Percentiles rank a stretch among this genome's conserved stretches.
These are phyloP conservation scores for Colletotrichum coccodes DNA, from an alignment of 2,329 filamentous ascomycete genomes.

Conservation along the genomic window DNA sequence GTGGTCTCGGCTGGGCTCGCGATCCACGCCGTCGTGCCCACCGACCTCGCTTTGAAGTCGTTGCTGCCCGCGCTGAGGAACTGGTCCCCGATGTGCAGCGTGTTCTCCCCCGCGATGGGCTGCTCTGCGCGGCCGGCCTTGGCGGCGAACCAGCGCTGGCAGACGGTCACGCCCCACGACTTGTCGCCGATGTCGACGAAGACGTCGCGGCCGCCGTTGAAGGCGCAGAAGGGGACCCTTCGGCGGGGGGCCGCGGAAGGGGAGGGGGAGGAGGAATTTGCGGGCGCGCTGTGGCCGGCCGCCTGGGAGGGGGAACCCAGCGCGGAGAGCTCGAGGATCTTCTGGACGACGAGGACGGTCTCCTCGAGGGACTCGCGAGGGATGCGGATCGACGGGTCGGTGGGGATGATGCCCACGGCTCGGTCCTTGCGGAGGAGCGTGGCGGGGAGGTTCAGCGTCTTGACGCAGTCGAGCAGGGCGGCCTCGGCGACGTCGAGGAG, in stretches of 20 bases:
- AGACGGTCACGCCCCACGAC: conserved; percentile 92
- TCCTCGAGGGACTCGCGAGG: conserved; percentile 92
- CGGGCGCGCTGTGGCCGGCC: conserved; percentile 32
- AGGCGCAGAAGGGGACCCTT: conserved; percentile 89
- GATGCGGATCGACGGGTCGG: conserved; percentile 71
- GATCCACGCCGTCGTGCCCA: conserved; percentile 97
- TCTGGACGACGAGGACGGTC: conserved; percentile 93
- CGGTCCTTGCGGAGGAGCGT: conserved; percentile 87
- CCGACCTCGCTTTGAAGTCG: conserved; percentile 93
- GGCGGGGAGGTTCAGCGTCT: conserved; percentile 82
- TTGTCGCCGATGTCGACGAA: conserved; percentile 99
- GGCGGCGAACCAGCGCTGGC: conserved; percentile 85
- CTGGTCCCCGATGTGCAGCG: conserved; percentile 95
- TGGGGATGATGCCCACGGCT: conserved; percentile 82
- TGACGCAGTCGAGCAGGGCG: conserved; percentile 83
- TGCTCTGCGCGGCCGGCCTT: conserved; percentile 57
- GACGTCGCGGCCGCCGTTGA: conserved; percentile 97
- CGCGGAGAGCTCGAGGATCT: conserved; percentile 84
- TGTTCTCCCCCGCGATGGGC: conserved; percentile 76
- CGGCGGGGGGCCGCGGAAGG: conserved; percentile 24
- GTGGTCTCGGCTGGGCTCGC: conserved; percentile 93
- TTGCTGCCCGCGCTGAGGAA: conserved; percentile 96
- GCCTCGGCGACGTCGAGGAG: conserved; percentile 92
- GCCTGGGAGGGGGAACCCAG: conserved; percentile 47
- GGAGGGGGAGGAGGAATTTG: not conserved